Evolutionary conservation across 2,329 filamentous ascomycete genomes (phyloP).

Genomic region (Ilyonectria destructans): DNA sequence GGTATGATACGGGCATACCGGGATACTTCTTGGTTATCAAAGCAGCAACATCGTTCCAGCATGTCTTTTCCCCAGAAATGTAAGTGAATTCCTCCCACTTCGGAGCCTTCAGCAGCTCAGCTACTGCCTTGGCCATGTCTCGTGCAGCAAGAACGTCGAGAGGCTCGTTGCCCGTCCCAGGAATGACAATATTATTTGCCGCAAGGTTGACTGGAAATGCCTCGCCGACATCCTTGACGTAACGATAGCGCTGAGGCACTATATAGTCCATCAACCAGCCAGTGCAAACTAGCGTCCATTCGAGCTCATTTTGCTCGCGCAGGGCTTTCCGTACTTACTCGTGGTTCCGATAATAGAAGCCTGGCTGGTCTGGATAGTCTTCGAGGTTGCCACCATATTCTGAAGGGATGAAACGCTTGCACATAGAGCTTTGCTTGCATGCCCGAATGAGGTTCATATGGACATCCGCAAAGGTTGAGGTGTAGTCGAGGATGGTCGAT

Average conservation of each 20-base stretch:
- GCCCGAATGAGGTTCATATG: constrained; percentile 37
- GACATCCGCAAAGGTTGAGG: constrained; percentile 26
- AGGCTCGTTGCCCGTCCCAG: not conserved
- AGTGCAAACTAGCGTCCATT: constrained; percentile 36
- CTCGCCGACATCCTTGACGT: not conserved
- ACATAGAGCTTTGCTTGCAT: constrained; percentile 25
- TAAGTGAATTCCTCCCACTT: not conserved
- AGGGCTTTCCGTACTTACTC: constrained; percentile 21
- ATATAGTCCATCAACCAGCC: constrained; percentile 38
- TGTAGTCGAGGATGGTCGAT: constrained; percentile 36
- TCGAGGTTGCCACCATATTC: constrained; percentile 34
- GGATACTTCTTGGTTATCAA: not conserved
- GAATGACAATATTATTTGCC: not conserved
- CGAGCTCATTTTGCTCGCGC: constrained; percentile 27
- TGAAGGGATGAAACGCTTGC: constrained; percentile 40
- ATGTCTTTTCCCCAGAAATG: not conserved
- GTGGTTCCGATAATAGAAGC: constrained; percentile 28
- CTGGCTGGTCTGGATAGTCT: constrained; percentile 39
- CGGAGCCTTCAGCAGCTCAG: not conserved
- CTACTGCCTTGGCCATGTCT: not conserved
- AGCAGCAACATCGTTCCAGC: not conserved
- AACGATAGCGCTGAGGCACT: not conserved
- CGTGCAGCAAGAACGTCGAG: not conserved
- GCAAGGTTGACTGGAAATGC: not conserved
- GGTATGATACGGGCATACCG: not conserved